Evolutionary conservation across 1,139 yeast species (phyloP).

Genomic region (Eremothecium cymbalariae): DNA sequence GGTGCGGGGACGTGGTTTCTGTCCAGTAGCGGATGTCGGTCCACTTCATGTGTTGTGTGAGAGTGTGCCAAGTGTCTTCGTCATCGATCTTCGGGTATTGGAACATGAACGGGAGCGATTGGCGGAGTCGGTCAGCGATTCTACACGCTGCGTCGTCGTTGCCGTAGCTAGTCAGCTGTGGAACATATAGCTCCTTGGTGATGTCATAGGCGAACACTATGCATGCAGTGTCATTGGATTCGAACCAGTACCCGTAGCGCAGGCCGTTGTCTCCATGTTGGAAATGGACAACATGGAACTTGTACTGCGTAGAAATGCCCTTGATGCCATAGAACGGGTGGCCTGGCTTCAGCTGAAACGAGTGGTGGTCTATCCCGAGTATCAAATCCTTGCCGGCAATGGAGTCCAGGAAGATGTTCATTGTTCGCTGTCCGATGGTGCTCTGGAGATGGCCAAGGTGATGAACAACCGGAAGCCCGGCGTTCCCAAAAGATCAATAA

Average conservation of each 20-base stretch:
- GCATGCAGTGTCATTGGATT: conserved; percentile 8
- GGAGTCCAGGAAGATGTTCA: conserved; percentile 11
- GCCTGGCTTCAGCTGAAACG: conserved; percentile 20
- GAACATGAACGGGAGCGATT: conserved; percentile 15
- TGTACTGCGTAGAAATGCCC: conserved; percentile 11
- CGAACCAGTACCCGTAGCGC: conserved; percentile 30
- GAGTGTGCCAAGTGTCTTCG: conserved; percentile 17
- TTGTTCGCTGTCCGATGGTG: too few relatives aligned
- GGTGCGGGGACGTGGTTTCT: conserved; percentile 1
- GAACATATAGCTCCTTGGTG: conserved; percentile 15
- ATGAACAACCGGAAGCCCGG: too few relatives aligned
- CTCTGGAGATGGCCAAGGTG: too few relatives aligned
- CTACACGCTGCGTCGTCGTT: conserved; percentile 11
- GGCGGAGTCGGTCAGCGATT: conserved; percentile 9
- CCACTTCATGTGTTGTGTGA: conserved; percentile 17
- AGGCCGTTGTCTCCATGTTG: conserved; percentile 16
- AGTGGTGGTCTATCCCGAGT: conserved; percentile 24
- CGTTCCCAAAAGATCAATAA: too few relatives aligned
- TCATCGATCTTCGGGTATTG: conserved; percentile 22
- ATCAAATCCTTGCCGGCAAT: conserved; percentile 15
- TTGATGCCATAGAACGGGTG: conserved; percentile 25
- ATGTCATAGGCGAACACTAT: conserved; percentile 15
- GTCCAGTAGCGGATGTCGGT: conserved; percentile 13
- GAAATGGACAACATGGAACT: conserved; percentile 25
- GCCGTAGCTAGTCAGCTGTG: conserved; percentile 14